These are phyloP conservation scores for Eucalyptus polyanthemos DNA, from an alignment of 345 rosid species.

Conservation along the genomic window DNA sequence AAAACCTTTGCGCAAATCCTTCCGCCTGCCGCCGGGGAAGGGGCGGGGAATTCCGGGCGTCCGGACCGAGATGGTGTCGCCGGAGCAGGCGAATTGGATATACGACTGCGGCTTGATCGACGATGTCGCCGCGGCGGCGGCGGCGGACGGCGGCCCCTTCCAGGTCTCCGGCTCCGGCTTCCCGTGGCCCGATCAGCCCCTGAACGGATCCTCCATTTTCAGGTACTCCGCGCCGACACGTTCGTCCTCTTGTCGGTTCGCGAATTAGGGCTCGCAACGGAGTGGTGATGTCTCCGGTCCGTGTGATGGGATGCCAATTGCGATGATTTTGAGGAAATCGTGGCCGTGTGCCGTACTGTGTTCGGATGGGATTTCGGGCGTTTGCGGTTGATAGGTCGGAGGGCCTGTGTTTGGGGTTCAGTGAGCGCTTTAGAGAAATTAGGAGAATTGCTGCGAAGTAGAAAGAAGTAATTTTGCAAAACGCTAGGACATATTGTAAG, in stretches of 20 bases:
- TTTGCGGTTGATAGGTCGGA: neutral
- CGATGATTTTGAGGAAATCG: neutral
- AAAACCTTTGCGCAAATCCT: neutral
- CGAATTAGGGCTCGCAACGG: neutral
- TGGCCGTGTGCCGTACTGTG: neutral
- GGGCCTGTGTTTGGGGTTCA: neutral
- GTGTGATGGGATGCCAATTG: neutral
- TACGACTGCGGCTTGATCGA: constrained; percentile 59
- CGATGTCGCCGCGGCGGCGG: constrained; percentile 37
- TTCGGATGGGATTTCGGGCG: neutral
- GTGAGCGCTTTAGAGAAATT: neutral
- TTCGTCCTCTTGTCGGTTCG: neutral
- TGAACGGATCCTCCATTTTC: constrained; percentile 45
- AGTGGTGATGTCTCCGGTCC: neutral
- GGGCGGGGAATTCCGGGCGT: neutral
- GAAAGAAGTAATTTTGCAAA: neutral
- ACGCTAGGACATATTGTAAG: neutral
- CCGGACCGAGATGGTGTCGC: constrained; percentile 37
- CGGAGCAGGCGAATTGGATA: constrained; percentile 60
- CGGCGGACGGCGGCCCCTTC: constrained; percentile 22
- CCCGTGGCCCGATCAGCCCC: constrained; percentile 60
- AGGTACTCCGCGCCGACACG: constrained; percentile 17
- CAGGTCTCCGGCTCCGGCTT: constrained; percentile 45
- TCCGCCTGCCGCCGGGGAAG: neutral
- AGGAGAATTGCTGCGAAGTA: neutral